Evolutionary conservation across 148 eudicot species (phyloP).

Genomic region (Nyssa sinensis): DNA sequence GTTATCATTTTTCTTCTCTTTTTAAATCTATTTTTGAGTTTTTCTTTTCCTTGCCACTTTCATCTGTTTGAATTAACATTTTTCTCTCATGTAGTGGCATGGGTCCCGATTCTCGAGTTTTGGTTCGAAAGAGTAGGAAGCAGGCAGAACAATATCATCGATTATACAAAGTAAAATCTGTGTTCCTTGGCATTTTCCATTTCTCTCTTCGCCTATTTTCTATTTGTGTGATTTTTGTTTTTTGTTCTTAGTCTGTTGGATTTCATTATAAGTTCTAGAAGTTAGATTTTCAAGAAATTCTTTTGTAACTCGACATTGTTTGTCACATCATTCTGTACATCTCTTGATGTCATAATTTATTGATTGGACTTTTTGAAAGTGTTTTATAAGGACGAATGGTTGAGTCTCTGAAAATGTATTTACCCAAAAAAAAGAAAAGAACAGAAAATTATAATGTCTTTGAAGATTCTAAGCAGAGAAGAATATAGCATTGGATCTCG

Average conservation of each 20-base stretch:
- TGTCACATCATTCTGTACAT: slow-evolving; percentile 3
- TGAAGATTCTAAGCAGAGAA: no score
- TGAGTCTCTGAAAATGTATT: no score
- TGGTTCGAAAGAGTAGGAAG: slow-evolving; percentile 97
- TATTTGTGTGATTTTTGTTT: neutral
- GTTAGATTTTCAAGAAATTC: neutral
- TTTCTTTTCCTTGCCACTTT: neutral
- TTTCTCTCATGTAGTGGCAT: slow-evolving; percentile 66
- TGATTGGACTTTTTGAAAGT: neutral
- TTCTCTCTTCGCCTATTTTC: neutral
- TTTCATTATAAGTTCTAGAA: no score
- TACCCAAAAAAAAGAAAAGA: no score
- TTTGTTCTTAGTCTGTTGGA: no score
- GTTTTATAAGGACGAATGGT: no score
- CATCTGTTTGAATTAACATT: slow-evolving; percentile 9
- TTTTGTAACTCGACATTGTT: neutral
- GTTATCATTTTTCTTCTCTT: neutral
- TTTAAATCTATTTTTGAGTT: no score
- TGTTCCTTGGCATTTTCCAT: neutral
- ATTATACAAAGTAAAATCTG: slow-evolving; percentile 65
- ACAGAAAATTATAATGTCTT: no score
- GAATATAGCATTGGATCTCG: no score
- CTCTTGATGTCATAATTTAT: neutral
- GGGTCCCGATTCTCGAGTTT: slow-evolving; percentile 97
- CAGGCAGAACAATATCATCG: slow-evolving; percentile 92